A percentile compares a stretch with the other conserved stretches of the same genome.
Conservation (phyloP, 2,329 filamentous ascomycete species). For the Exophiala bonariae region DNA sequence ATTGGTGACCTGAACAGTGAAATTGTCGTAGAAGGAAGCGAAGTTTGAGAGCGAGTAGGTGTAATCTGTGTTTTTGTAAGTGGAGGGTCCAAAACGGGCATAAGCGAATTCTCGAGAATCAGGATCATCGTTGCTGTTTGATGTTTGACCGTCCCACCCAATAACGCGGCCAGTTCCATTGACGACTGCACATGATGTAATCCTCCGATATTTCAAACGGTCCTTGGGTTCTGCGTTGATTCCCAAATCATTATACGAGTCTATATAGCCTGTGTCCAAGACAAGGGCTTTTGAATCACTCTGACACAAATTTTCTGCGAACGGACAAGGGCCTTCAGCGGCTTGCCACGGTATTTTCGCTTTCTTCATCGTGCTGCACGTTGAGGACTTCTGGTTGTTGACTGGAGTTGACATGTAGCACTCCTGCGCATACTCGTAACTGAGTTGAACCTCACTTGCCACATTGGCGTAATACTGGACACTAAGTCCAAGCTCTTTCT, state of each 20-base stretch:
- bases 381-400: conserved; percentile 4
- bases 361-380: conserved; percentile 16
- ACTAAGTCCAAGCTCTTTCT: conserved; percentile 10
- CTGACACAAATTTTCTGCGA: conserved; percentile 15
- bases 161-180: conserved; percentile 11
- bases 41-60: conserved; percentile 22
- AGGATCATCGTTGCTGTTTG: neutral
- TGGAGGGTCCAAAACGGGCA: conserved; percentile 17
- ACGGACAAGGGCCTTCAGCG: conserved; percentile 14
- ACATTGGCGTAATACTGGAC: conserved; percentile 12
- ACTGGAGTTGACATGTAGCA: conserved; percentile 18
- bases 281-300: conserved; percentile 8
- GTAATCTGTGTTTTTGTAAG: conserved; percentile 16
- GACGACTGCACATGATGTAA: conserved; percentile 23
- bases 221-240: conserved; percentile 23
- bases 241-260: conserved; percentile 22
- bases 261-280: conserved; percentile 21
- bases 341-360: conserved; percentile 4
- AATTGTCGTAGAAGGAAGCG: conserved; percentile 19
- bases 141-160: conserved; percentile 16
- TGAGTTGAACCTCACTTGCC: conserved; percentile 17
- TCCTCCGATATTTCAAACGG: conserved; percentile 18
- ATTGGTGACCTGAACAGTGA: conserved; percentile 11
- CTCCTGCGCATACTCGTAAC: conserved; percentile 21
- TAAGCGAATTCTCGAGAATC: conserved; percentile 3